Evolutionary conservation across 345 rosid genomes (phyloP).

Genomic region (Melastoma malabathricum): DNA sequence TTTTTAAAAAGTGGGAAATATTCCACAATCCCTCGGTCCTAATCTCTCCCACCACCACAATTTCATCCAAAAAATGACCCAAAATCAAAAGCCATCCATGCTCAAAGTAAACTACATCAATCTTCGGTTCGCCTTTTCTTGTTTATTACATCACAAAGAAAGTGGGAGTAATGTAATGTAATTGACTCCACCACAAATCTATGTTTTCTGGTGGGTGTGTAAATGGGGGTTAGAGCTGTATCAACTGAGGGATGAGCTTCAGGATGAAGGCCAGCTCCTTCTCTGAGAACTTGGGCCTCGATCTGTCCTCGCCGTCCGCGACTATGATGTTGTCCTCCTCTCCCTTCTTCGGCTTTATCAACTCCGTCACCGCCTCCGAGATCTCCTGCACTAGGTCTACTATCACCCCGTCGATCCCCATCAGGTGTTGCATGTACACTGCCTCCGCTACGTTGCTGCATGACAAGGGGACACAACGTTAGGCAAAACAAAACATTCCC

Average conservation of each 20-base stretch:
- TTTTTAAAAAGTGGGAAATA: too few relatives aligned
- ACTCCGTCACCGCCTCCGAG: constrained; percentile 40
- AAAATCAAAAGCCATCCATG: too few relatives aligned
- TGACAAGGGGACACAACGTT: neutral
- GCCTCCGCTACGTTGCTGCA: constrained; percentile 74
- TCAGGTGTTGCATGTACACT: constrained; percentile 76
- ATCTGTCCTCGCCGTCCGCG: constrained; percentile 1
- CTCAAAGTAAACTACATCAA: too few relatives aligned
- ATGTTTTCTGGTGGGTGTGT: neutral
- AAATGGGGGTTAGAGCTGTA: constrained; percentile 27
- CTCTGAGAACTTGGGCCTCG: constrained; percentile 56
- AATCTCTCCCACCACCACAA: too few relatives aligned
- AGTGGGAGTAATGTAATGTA: too few relatives aligned
- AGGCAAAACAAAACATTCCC: neutral
- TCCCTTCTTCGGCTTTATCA: constrained; percentile 33
- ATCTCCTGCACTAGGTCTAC: constrained; percentile 77
- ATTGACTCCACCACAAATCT: neutral
- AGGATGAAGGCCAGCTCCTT: constrained; percentile 71
- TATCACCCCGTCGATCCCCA: constrained; percentile 88
- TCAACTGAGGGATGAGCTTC: constrained; percentile 74
- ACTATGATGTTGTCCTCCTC: neutral
- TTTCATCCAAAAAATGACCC: too few relatives aligned
- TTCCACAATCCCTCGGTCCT: too few relatives aligned
- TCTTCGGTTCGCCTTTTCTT: too few relatives aligned
- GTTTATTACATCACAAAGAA: too few relatives aligned